Percentiles rank a stretch among this genome's conserved stretches.
Evolutionary conservation across 371 early-diverging fungal species (phyloP).

Genomic region (Mucor ambiguus): DNA sequence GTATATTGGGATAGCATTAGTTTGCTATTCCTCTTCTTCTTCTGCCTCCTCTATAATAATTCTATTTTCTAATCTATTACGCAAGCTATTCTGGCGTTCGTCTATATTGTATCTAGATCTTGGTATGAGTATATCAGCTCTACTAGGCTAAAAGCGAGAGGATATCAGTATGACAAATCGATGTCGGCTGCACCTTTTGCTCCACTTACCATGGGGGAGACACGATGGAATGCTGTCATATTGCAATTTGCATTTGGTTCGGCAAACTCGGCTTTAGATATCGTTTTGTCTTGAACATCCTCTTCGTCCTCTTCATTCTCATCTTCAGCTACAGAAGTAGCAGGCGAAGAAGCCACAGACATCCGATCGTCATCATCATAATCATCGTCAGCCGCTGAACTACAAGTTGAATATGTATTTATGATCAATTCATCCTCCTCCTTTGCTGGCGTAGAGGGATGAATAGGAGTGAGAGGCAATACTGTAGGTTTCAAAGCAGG

Average conservation of each 20-base stretch:
- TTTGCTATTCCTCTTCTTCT: slow-evolving; percentile 10
- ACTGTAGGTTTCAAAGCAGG: slow-evolving; percentile 3
- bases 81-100: slow-evolving; percentile 6
- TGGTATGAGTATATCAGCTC: slow-evolving; percentile 7
- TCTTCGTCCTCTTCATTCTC: neutral
- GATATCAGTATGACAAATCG: neutral
- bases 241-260: neutral
- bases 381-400: slow-evolving; percentile 11
- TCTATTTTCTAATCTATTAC: slow-evolving; percentile 18
- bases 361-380: slow-evolving; percentile 8
- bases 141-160: neutral
- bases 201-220: slow-evolving; percentile 13
- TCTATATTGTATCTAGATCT: slow-evolving; percentile 9
- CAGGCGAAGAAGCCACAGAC: slow-evolving; percentile 18
- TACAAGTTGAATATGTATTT: slow-evolving; percentile 16
- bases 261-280: neutral
- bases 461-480: slow-evolving; percentile 3
- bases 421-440: slow-evolving; percentile 3
- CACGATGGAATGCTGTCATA: slow-evolving; percentile 7
- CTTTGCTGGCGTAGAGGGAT: neutral
- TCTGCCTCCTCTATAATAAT: slow-evolving; percentile 26
- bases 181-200: neutral
- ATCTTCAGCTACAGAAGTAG: slow-evolving; percentile 16
- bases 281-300: neutral
- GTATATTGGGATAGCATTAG: neutral